Percentiles rank a stretch among this genome's conserved stretches.
Evolutionary conservation across 108 stramenopile species (phyloP).

Genomic region (Pseudonitzschia delicatissima): DNA sequence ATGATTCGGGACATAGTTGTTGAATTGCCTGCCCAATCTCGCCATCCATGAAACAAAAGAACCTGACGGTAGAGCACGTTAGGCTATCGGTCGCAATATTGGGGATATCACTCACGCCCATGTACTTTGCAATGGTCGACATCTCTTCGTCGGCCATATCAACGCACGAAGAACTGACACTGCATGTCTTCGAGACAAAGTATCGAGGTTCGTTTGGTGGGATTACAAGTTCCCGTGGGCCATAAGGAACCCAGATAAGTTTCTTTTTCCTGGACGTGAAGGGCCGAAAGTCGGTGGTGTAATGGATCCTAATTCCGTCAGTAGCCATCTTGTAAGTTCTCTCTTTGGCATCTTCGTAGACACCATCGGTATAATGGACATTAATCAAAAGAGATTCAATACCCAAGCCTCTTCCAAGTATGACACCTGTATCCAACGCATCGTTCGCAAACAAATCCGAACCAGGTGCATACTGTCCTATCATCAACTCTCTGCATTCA

Average conservation of each 20-base stretch:
- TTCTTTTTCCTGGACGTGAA: neutral
- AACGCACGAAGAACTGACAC: neutral
- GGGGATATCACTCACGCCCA: neutral
- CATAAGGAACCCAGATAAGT: neutral
- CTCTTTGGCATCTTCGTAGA: neutral
- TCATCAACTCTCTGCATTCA: too few relatives aligned
- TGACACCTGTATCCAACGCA: neutral
- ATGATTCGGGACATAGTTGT: neutral
- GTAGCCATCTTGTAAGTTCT: conserved; percentile 1
- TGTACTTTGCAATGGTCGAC: neutral
- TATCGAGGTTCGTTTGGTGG: neutral
- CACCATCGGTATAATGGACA: conserved; percentile 10
- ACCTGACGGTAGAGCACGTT: neutral
- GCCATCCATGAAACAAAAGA: neutral
- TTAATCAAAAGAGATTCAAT: neutral
- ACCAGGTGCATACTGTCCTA: neutral
- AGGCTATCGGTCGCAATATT: neutral
- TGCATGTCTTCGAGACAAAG: neutral
- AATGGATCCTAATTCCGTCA: neutral
- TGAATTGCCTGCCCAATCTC: neutral
- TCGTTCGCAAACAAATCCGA: neutral
- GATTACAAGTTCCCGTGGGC: neutral
- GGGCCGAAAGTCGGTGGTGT: neutral
- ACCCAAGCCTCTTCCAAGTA: neutral
- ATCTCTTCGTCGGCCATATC: neutral